Percentiles rank a stretch among this genome's conserved stretches.
phyloP scores from a whole-genome alignment of 768 basidiomycete species.

The Panaeolus cyanescens region DNA sequence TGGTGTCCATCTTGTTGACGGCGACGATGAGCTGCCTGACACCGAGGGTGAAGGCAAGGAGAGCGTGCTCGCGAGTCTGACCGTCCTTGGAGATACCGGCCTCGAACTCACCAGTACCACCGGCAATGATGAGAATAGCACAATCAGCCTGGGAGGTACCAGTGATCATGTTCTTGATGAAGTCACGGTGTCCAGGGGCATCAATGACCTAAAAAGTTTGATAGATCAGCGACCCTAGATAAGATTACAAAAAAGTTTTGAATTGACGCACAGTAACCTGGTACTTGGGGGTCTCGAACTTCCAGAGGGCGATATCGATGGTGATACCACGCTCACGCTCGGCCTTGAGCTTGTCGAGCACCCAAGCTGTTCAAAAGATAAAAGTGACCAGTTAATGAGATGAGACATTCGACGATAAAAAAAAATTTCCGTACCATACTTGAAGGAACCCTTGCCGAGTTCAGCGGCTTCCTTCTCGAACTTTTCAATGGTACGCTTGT shows the following conservation, averaged over 20 bases:
- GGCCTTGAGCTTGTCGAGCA: slow-evolving; percentile 99
- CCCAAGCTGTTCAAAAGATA: slow-evolving; percentile 77
- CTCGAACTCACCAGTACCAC: slow-evolving; percentile 99
- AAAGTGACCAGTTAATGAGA: slow-evolving; percentile 22
- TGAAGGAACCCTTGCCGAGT: slow-evolving; percentile 99
- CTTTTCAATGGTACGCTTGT: slow-evolving; percentile 99
- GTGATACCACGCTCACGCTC: slow-evolving; percentile 99
- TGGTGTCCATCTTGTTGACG: slow-evolving; percentile 99
- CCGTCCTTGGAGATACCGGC: slow-evolving; percentile 99
- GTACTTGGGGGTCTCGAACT: slow-evolving; percentile 99
- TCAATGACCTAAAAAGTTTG: slow-evolving; percentile 79
- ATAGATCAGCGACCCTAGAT: slow-evolving; percentile 19
- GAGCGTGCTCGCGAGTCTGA: slow-evolving; percentile 99
- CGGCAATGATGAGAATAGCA: slow-evolving; percentile 99
- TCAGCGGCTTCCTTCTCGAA: slow-evolving; percentile 99
- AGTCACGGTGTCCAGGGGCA: slow-evolving; percentile 99
- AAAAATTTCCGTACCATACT: slow-evolving; percentile 71
- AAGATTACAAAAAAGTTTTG: slow-evolving; percentile 10
- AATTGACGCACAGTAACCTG: slow-evolving; percentile 75
- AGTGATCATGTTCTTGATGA: slow-evolving; percentile 99
- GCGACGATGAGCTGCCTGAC: slow-evolving; percentile 99
- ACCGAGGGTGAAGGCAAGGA: slow-evolving; percentile 99
- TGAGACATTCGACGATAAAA: slow-evolving; percentile 16
- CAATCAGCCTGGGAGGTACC: slow-evolving; percentile 99
- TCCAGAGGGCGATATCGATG: slow-evolving; percentile 99